Conservation (phyloP, 2,329 filamentous ascomycete species). For the Corinectria fuckeliana region DNA sequence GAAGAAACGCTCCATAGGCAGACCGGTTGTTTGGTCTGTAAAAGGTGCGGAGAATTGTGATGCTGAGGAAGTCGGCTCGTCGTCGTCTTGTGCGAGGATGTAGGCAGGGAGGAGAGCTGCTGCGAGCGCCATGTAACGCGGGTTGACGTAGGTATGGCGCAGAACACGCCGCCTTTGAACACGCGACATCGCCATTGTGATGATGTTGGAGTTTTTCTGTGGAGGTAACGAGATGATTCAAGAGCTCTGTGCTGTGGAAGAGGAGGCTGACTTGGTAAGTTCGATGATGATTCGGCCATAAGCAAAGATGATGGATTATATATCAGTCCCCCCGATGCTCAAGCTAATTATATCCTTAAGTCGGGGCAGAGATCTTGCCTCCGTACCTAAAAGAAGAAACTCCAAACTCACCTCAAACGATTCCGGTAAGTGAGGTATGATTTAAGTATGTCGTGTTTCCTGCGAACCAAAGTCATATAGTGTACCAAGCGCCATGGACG, state of each 20-base stretch:
- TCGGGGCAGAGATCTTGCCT: too few species aligned
- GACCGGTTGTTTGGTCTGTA: conserved; percentile 42
- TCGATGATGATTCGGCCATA: too few species aligned
- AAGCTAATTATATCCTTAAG: not conserved
- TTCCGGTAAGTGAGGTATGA: not conserved
- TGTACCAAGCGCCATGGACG: not conserved
- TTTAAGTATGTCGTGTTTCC: not conserved
- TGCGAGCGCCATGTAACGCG: not conserved
- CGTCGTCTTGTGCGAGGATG: not conserved
- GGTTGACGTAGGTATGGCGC: not conserved
- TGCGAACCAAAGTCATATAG: not conserved
- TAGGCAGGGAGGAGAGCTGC: not conserved
- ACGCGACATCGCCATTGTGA: not conserved
- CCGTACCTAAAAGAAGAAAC: not conserved
- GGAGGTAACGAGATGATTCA: too few species aligned
- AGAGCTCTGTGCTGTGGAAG: not conserved
- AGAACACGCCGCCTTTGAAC: not conserved
- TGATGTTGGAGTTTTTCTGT: too few species aligned
- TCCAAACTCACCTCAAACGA: not conserved
- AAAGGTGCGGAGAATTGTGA: not conserved
- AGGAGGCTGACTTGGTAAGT: not conserved
- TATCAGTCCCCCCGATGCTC: not conserved
- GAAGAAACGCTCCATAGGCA: conserved; percentile 48
- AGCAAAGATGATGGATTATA: not conserved
- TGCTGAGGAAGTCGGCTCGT: not conserved